Evolutionary conservation across 768 basidiomycete genomes (phyloP).

Genomic region (Leccinellum luteum): DNA sequence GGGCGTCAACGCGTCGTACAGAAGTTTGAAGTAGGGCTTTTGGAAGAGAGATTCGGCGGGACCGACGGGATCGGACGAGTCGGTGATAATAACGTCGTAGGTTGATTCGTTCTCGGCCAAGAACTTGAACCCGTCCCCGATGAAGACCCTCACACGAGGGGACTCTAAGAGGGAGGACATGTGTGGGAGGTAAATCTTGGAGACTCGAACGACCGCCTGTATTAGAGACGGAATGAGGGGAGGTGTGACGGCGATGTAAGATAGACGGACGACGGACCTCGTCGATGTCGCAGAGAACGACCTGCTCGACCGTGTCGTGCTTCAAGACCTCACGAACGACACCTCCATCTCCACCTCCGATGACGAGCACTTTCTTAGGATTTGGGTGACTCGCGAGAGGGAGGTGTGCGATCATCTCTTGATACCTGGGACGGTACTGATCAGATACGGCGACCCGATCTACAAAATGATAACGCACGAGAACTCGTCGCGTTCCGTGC

Average conservation of each 20-base stretch:
- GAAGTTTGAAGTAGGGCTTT: constrained; percentile 94
- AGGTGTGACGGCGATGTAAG: background rate
- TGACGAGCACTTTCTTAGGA: constrained; percentile 93
- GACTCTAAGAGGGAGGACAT: constrained; percentile 84
- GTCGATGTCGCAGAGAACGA: constrained; percentile 97
- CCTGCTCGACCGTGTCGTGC: constrained; percentile 85
- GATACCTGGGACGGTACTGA: constrained; percentile 59
- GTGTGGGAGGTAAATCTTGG: constrained; percentile 89
- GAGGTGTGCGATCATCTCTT: constrained; percentile 98
- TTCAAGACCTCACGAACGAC: constrained; percentile 97
- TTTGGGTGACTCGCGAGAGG: constrained; percentile 96
- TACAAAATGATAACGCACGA: constrained; percentile 59
- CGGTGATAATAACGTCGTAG: constrained; percentile 98
- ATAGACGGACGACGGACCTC: constrained; percentile 50
- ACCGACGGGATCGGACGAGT: constrained; percentile 97
- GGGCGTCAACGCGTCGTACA: constrained; percentile 84
- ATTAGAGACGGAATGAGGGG: background rate
- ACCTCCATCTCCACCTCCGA: constrained; percentile 97
- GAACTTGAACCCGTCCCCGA: constrained; percentile 98
- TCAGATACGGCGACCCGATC: background rate
- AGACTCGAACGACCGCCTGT: constrained; percentile 91
- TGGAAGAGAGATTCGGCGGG: constrained; percentile 94
- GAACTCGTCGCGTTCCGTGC: constrained; percentile 98
- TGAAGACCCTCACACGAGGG: constrained; percentile 76
- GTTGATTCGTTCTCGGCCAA: constrained; percentile 80